Conservation (phyloP, 768 basidiomycete species). For the Kwoniella sp. region DNA sequence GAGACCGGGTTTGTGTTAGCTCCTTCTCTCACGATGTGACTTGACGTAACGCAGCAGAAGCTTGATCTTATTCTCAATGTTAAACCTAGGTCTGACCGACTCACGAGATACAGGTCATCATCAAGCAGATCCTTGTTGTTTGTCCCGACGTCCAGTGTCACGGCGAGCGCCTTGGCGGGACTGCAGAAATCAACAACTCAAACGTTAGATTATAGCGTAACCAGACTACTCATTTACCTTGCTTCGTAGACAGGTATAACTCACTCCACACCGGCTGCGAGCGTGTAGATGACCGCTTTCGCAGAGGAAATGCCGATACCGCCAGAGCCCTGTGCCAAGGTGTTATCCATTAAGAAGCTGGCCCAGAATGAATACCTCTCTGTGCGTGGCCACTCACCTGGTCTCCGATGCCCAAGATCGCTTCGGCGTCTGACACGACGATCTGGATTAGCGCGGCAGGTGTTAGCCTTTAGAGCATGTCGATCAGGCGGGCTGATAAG, state of each 20-base stretch:
- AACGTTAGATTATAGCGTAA: not conserved
- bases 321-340: slow-evolving; percentile 41
- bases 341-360: not conserved
- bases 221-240: no score
- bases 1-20: not conserved
- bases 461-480: no score
- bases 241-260: slow-evolving; percentile 15
- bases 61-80: no score
- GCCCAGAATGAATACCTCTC: no score
- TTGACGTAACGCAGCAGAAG: no score
- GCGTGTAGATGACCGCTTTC: slow-evolving; percentile 69
- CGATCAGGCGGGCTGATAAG: no score
- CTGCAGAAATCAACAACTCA: slow-evolving; percentile 20
- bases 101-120: slow-evolving; percentile 41
- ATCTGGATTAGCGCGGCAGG: slow-evolving; percentile 32
- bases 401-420: slow-evolving; percentile 53
- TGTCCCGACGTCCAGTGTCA: slow-evolving; percentile 57
- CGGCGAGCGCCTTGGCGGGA: slow-evolving; percentile 51
- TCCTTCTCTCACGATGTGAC: not conserved
- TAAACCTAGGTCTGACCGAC: not conserved
- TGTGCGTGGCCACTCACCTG: slow-evolving; percentile 28
- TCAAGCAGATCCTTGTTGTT: slow-evolving; percentile 53
- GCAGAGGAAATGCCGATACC: slow-evolving; percentile 59
- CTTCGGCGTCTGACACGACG: slow-evolving; percentile 55
- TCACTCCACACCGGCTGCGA: slow-evolving; percentile 57